These are phyloP conservation scores for Yamadazyma scolyti DNA, from an alignment of 805 yeast genomes.

Conservation along the genomic window DNA sequence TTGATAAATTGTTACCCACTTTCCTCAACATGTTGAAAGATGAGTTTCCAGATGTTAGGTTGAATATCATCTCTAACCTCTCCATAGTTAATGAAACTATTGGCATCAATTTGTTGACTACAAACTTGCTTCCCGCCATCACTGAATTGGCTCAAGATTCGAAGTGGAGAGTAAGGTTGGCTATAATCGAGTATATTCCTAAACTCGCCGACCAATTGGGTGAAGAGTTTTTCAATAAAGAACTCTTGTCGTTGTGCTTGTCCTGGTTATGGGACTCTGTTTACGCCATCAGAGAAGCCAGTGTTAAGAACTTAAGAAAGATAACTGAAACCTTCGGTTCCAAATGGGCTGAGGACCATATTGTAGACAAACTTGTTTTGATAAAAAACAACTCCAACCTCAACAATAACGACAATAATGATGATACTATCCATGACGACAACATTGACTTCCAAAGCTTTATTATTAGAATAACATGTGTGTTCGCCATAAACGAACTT, in stretches of 20 bases:
- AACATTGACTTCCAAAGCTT: slow-evolving; percentile 62
- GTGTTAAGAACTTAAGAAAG: slow-evolving; percentile 76
- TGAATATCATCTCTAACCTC: slow-evolving; percentile 88
- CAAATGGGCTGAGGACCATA: slow-evolving; percentile 86
- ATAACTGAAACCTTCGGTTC: slow-evolving; percentile 87
- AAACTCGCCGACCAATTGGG: slow-evolving; percentile 92
- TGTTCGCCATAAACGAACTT: slow-evolving; percentile 81
- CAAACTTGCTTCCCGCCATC: slow-evolving; percentile 89
- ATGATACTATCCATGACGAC: slow-evolving; percentile 17
- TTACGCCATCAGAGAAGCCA: slow-evolving; percentile 94
- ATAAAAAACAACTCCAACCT: slow-evolving; percentile 16
- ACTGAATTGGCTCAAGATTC: slow-evolving; percentile 93
- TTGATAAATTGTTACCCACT: slow-evolving; percentile 78
- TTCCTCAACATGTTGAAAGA: slow-evolving; percentile 92
- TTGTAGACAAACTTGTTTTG: slow-evolving; percentile 66
- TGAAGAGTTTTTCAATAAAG: slow-evolving; percentile 87
- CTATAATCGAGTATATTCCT: slow-evolving; percentile 95
- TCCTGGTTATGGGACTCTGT: slow-evolving; percentile 99
- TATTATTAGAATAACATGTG: slow-evolving; percentile 86
- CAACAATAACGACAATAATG: slow-evolving; percentile 12
- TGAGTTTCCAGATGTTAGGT: slow-evolving; percentile 93
- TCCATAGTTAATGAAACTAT: slow-evolving; percentile 91
- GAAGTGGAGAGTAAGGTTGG: slow-evolving; percentile 96
- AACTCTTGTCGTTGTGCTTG: slow-evolving; percentile 83
- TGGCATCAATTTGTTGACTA: slow-evolving; percentile 84